A percentile compares a stretch with the other conserved stretches of the same genome.
Conservation (phyloP, 2,329 filamentous ascomycete species). For the Hymenoscyphus occultus region DNA sequence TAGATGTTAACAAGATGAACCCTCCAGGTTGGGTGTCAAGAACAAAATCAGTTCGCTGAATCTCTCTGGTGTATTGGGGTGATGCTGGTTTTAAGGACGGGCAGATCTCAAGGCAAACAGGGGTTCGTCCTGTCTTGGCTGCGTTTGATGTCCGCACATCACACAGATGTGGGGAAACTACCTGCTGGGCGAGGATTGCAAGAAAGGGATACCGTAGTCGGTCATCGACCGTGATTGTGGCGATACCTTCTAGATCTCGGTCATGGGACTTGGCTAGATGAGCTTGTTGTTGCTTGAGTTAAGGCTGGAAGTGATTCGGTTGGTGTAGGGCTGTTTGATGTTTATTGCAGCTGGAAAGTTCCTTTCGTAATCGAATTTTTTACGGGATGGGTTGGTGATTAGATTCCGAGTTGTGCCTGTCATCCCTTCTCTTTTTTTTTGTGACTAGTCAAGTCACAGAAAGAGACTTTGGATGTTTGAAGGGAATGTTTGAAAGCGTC, state of each 20-base stretch:
- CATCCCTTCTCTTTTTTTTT: neutral
- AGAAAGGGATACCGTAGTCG: no score
- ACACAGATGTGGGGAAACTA: no score
- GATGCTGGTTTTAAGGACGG: no score
- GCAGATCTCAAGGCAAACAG: no score
- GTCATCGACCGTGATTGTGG: neutral
- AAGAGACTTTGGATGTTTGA: neutral
- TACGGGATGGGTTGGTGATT: neutral
- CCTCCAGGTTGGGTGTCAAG: no score
- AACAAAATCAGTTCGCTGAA: no score
- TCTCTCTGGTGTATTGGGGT: no score
- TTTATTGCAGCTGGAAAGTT: neutral
- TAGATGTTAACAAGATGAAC: no score
- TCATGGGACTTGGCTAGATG: neutral
- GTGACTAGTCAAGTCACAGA: neutral
- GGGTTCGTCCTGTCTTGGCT: no score
- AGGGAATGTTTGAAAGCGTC: neutral
- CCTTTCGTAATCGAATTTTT: neutral
- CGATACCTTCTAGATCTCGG: neutral
- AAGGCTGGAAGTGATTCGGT: neutral
- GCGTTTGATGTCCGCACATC: no score
- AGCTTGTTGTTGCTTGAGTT: slow-evolving; percentile 1
- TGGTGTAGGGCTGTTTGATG: neutral
- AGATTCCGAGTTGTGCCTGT: neutral
- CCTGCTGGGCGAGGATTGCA: no score